Percentiles rank a stretch among this genome's conserved stretches.
Evolutionary conservation across 495 filamentous ascomycete species (phyloP).

Genomic region (Lineolata rhizophorae): DNA sequence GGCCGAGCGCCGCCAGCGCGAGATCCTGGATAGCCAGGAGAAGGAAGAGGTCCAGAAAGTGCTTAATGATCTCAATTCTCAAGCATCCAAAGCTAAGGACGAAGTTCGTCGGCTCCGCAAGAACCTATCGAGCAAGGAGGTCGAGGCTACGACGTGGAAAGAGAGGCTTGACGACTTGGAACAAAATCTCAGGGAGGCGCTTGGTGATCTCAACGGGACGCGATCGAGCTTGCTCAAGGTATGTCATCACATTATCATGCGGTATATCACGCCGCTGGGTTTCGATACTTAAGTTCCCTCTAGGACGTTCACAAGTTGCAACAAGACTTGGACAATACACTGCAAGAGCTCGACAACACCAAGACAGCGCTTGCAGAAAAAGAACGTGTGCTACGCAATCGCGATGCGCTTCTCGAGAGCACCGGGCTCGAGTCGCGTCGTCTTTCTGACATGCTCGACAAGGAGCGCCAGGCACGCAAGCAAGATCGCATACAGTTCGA

Average conservation of each 20-base stretch:
- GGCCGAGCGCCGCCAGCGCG: constrained; percentile 64
- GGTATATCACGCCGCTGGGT: constrained; percentile 4
- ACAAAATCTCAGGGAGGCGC: constrained; percentile 59
- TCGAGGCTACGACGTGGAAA: constrained; percentile 74
- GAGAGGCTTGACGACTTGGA: constrained; percentile 77
- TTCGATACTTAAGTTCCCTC: constrained; percentile 1
- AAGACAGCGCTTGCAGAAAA: constrained; percentile 62
- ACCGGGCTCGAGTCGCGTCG: constrained; percentile 70
- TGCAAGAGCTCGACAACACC: constrained; percentile 57
- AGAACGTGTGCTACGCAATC: constrained; percentile 68
- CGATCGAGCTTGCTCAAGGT: constrained; percentile 65
- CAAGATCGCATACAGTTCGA: constrained; percentile 75
- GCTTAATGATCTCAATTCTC: constrained; percentile 66
- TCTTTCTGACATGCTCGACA: constrained; percentile 71
- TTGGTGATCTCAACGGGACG: constrained; percentile 74
- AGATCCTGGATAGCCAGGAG: constrained; percentile 63
- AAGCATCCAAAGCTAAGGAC: constrained; percentile 63
- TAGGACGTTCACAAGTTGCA: constrained; percentile 73
- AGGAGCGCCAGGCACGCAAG: constrained; percentile 65
- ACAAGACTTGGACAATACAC: constrained; percentile 61
- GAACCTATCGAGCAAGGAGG: constrained; percentile 58
- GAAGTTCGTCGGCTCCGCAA: constrained; percentile 64
- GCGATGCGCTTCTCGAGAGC: constrained; percentile 78
- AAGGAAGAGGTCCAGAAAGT: constrained; percentile 70
- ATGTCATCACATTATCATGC: constrained; percentile 9